A percentile compares a stretch with the other conserved stretches of the same genome.
Evolutionary conservation across 108 stramenopile genomes (phyloP).

Genomic region (Cyclotella baltica): DNA sequence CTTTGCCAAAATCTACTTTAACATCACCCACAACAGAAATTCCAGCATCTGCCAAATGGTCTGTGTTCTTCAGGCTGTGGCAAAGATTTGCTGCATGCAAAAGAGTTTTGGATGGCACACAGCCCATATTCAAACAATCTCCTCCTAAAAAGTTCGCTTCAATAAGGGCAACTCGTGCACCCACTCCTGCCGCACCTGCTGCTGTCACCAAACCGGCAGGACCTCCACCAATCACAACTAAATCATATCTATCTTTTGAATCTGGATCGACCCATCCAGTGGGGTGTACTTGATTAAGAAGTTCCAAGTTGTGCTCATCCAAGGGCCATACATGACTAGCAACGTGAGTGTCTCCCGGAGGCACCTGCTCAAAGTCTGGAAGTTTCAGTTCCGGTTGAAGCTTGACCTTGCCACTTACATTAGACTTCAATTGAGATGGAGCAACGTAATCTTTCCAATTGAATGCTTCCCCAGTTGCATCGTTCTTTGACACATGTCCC

Average conservation of each 20-base stretch:
- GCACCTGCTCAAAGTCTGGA: constrained; percentile 52
- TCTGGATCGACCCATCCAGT: constrained; percentile 74
- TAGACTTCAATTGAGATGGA: constrained; percentile 16
- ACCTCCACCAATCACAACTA: constrained; percentile 86
- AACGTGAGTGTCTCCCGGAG: constrained; percentile 61
- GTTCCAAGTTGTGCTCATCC: constrained; percentile 71
- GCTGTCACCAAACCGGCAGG: constrained; percentile 81
- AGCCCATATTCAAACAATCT: constrained; percentile 92
- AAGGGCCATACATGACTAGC: constrained; percentile 69
- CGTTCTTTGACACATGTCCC: constrained; percentile 51
- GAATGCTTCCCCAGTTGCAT: constrained; percentile 47
- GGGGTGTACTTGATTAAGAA: constrained; percentile 81
- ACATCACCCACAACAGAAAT: constrained; percentile 64
- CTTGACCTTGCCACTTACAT: background rate
- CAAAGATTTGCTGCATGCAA: constrained; percentile 75
- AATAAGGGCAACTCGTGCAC: constrained; percentile 82
- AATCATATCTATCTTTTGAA: constrained; percentile 67
- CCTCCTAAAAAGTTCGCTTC: constrained; percentile 89
- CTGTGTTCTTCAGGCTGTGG: constrained; percentile 55
- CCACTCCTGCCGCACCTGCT: constrained; percentile 75
- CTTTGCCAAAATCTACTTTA: constrained; percentile 80
- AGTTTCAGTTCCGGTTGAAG: constrained; percentile 50
- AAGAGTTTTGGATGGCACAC: constrained; percentile 90
- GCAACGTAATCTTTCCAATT: constrained; percentile 65
- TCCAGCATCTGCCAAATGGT: constrained; percentile 67